Conservation (phyloP, 257 asterid species). For the Pogostemon cablin region DNA sequence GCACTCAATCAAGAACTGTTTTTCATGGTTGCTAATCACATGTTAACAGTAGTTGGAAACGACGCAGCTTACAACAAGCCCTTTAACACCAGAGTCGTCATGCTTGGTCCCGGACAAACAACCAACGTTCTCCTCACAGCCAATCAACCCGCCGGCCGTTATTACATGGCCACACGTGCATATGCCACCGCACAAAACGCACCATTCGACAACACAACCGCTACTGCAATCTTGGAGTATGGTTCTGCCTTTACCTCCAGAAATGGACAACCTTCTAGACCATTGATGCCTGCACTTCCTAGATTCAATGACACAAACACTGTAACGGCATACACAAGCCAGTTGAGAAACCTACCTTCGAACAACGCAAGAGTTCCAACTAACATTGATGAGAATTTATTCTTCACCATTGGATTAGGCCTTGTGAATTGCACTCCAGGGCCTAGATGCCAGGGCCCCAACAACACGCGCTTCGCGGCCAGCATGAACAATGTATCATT, state of each 20-base stretch:
- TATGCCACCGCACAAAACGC: conserved; percentile 62
- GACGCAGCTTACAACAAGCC: conserved; percentile 68
- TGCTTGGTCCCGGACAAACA: conserved; percentile 74
- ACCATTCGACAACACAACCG: conserved; percentile 64
- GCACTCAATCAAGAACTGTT: conserved; percentile 76
- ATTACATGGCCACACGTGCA: conserved; percentile 64
- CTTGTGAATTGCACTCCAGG: conserved; percentile 57
- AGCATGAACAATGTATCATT: conserved; percentile 70
- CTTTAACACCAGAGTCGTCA: conserved; percentile 49
- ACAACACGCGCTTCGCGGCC: conserved; percentile 58
- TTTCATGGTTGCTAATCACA: conserved; percentile 63
- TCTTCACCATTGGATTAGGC: conserved; percentile 69
- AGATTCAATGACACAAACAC: conserved; percentile 55
- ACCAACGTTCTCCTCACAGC: conserved; percentile 69
- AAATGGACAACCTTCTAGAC: conserved; percentile 28
- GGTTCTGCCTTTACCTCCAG: conserved; percentile 27
- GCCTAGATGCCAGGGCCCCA: conserved; percentile 69
- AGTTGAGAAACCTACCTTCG: conserved; percentile 42
- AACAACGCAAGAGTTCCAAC: conserved; percentile 42
- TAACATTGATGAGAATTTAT: conserved; percentile 49
- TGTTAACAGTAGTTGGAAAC: conserved; percentile 56
- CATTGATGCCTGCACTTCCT: conserved; percentile 57
- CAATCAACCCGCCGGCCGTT: conserved; percentile 53
- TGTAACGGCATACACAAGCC: conserved; percentile 55
- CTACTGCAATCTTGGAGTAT: conserved; percentile 65